These are phyloP conservation scores for Colletotrichum gloeosporioides DNA, from an alignment of 2,329 filamentous ascomycete genomes.

Conservation along the genomic window DNA sequence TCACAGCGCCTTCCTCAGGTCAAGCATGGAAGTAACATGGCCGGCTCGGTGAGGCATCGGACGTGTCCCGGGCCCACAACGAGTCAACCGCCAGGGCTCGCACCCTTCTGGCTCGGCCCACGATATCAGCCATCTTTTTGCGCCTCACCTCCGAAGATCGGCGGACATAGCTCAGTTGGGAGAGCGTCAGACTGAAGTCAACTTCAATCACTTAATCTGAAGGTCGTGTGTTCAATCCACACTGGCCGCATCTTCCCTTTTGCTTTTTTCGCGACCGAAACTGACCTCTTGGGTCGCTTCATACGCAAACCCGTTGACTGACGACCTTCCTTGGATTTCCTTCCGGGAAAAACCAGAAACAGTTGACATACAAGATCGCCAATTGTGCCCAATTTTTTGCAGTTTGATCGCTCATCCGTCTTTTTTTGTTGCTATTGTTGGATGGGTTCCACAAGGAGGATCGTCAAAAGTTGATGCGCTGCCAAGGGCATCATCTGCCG, in stretches of 20 bases:
- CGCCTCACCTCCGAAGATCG: neutral
- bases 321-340: neutral
- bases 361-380: neutral
- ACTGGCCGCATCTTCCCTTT: neutral
- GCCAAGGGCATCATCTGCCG: neutral
- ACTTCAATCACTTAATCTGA: no score
- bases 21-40: neutral
- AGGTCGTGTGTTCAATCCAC: neutral
- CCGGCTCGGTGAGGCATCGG: neutral
- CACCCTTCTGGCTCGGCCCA: neutral
- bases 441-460: neutral
- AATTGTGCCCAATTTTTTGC: neutral
- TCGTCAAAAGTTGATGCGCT: neutral
- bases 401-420: neutral
- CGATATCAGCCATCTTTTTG: neutral
- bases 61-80: neutral
- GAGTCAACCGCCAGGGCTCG: neutral
- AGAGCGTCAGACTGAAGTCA: neutral
- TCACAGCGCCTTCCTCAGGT: neutral
- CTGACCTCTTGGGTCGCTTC: neutral
- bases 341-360: neutral
- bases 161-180: conserved; percentile 6
- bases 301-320: neutral
- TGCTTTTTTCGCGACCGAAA: neutral
- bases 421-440: neutral